These are phyloP conservation scores for Coleophoma cylindrospora DNA, from an alignment of 2,329 filamentous ascomycete genomes.

Conservation along the genomic window DNA sequence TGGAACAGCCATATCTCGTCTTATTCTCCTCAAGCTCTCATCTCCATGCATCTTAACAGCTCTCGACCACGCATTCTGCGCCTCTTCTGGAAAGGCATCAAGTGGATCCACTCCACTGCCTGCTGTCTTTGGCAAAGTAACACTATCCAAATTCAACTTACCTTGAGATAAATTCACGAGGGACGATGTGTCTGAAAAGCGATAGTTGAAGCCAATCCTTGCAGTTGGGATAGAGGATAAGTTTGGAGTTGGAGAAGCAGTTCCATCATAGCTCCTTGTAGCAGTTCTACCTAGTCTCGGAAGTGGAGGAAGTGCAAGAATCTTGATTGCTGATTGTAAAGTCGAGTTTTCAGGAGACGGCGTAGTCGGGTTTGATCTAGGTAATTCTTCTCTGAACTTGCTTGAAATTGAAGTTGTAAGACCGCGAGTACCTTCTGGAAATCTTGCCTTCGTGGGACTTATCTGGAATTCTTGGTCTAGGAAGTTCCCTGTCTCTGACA, in stretches of 20 bases:
- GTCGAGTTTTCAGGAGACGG: not conserved
- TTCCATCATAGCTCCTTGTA: slow-evolving; percentile 16
- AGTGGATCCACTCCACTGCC: not conserved
- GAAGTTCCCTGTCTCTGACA: no score
- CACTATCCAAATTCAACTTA: not conserved
- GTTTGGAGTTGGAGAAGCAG: slow-evolving; percentile 8
- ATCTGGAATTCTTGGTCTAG: no score
- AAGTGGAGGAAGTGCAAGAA: slow-evolving; percentile 12
- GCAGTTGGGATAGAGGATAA: slow-evolving; percentile 14
- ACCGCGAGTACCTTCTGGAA: no score
- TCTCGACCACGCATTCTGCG: not conserved
- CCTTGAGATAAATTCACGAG: not conserved
- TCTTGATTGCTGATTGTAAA: not conserved
- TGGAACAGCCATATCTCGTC: not conserved
- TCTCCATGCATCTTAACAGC: slow-evolving; percentile 1
- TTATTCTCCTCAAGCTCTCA: not conserved
- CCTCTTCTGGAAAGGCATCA: not conserved
- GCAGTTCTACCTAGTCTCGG: slow-evolving; percentile 9
- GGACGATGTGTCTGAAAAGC: not conserved
- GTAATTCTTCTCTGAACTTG: slow-evolving; percentile 19
- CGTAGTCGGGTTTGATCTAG: slow-evolving; percentile 1
- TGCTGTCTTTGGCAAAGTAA: not conserved
- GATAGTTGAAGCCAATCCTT: slow-evolving; percentile 4
- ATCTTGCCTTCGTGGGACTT: no score
- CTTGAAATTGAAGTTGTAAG: no score